A percentile compares a stretch with the other conserved stretches of the same genome.
These are phyloP conservation scores for Agaricus blazei DNA, from an alignment of 768 basidiomycete genomes.

Conservation along the genomic window DNA sequence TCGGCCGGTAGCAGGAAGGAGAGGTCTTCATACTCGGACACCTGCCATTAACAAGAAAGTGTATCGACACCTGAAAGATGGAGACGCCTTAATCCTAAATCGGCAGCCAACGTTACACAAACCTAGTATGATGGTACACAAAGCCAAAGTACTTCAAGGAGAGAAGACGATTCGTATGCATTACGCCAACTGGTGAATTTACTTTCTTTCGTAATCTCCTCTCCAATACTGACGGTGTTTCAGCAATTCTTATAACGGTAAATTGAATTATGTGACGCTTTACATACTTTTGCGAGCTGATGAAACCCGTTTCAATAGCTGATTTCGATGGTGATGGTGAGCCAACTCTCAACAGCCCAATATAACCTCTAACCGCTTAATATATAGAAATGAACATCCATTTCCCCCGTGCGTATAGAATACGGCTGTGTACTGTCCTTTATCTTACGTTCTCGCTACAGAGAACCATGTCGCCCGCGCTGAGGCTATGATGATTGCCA, in stretches of 20 bases:
- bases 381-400: constrained; percentile 97
- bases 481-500: constrained; percentile 91
- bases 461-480: constrained; percentile 95
- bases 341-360: neutral
- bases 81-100: constrained; percentile 93
- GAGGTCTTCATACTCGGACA: constrained; percentile 71
- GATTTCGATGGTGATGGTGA: constrained; percentile 31
- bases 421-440: neutral
- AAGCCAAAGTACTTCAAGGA: constrained; percentile 83
- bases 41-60: constrained; percentile 93
- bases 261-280: constrained; percentile 16
- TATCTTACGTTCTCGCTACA: constrained; percentile 22
- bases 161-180: constrained; percentile 99
- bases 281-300: constrained; percentile 12
- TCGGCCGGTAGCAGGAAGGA: constrained; percentile 34
- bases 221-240: constrained; percentile 13
- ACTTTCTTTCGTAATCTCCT: neutral
- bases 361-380: neutral
- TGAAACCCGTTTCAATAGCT: constrained; percentile 10
- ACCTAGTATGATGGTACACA: constrained; percentile 99
- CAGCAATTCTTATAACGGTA: constrained; percentile 97
- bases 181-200: constrained; percentile 92
- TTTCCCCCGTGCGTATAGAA: constrained; percentile 77
- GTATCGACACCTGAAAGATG: constrained; percentile 89
- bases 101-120: constrained; percentile 98